Percentiles rank a stretch among this genome's conserved stretches.
Evolutionary conservation across 768 basidiomycete species (phyloP).

Genomic region (Lanmaoa pseudosensibilis): DNA sequence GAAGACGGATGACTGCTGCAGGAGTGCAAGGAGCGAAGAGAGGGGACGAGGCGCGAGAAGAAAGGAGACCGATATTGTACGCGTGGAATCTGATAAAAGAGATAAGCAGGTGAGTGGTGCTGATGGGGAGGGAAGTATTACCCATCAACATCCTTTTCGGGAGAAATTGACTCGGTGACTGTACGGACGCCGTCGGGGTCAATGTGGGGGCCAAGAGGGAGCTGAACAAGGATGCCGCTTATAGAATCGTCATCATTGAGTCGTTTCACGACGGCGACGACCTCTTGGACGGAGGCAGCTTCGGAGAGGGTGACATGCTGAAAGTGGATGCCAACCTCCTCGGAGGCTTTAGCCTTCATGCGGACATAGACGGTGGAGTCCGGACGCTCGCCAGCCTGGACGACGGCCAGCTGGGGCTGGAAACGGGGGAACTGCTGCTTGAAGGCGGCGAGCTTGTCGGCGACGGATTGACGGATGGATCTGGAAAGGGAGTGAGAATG

Average conservation of each 20-base stretch:
- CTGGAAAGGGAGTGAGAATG: conserved; percentile 41
- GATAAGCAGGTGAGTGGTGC: conserved; percentile 4
- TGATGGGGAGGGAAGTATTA: conserved; percentile 36
- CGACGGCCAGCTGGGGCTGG: conserved; percentile 84
- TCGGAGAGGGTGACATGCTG: conserved; percentile 75
- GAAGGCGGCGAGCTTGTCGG: conserved; percentile 62
- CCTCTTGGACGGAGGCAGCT: conserved; percentile 67
- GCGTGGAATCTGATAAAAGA: conserved; percentile 78
- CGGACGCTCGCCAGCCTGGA: conserved; percentile 90
- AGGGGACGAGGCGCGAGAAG: conserved; percentile 85
- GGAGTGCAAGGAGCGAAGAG: conserved; percentile 96
- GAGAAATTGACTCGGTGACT: conserved; percentile 93
- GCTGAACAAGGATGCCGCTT: conserved; percentile 92
- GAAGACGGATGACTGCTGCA: conserved; percentile 83
- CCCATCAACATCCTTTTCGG: conserved; percentile 97
- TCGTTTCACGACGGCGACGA: conserved; percentile 73
- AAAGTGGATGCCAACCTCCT: conserved; percentile 89
- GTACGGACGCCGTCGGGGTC: conserved; percentile 78
- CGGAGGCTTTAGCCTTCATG: conserved; percentile 96
- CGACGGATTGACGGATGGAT: conserved; percentile 75
- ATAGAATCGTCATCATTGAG: conserved; percentile 82
- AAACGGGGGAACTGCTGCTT: conserved; percentile 81
- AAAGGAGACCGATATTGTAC: conserved; percentile 94
- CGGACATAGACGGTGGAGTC: conserved; percentile 93
- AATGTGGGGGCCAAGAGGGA: conserved; percentile 86